Percentiles rank a stretch among this genome's conserved stretches.
Evolutionary conservation across 1,284 basidiomycete genomes (phyloP).

Genomic region (Bondarzewia mesenterica): DNA sequence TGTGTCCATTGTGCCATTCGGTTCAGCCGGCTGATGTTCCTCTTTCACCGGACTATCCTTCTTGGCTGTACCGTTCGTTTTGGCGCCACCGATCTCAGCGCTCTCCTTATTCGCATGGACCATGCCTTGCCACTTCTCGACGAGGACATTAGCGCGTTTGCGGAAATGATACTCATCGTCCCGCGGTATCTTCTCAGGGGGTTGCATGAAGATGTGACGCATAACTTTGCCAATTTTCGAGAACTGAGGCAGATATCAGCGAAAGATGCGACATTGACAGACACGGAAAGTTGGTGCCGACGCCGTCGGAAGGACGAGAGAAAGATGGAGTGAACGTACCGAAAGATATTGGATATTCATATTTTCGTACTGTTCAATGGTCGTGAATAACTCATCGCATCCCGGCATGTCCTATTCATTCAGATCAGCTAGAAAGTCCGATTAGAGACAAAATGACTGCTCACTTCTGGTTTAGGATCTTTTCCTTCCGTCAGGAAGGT

Average conservation of each 20-base stretch:
- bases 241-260: conserved; percentile 38
- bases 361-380: conserved; percentile 75
- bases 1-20: neutral
- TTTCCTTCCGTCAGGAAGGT: conserved; percentile 69
- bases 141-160: conserved; percentile 64
- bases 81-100: conserved; percentile 4
- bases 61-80: conserved; percentile 10
- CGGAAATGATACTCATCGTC: conserved; percentile 87
- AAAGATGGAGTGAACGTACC: conserved; percentile 25
- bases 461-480: conserved; percentile 48
- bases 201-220: conserved; percentile 81
- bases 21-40: neutral
- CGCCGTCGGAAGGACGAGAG: neutral
- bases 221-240: conserved; percentile 99
- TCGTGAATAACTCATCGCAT: conserved; percentile 73
- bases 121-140: conserved; percentile 69
- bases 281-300: conserved; percentile 18
- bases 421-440: conserved; percentile 6
- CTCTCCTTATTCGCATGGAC: conserved; percentile 39
- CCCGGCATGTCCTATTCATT: conserved; percentile 63
- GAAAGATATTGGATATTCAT: conserved; percentile 83
- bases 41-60: neutral
- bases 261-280: conserved; percentile 1
- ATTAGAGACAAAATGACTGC: conserved; percentile 4
- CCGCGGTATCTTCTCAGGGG: conserved; percentile 62